These are phyloP conservation scores for Blastobotrys indianensis DNA, from an alignment of 1,139 yeast species.

Conservation along the genomic window DNA sequence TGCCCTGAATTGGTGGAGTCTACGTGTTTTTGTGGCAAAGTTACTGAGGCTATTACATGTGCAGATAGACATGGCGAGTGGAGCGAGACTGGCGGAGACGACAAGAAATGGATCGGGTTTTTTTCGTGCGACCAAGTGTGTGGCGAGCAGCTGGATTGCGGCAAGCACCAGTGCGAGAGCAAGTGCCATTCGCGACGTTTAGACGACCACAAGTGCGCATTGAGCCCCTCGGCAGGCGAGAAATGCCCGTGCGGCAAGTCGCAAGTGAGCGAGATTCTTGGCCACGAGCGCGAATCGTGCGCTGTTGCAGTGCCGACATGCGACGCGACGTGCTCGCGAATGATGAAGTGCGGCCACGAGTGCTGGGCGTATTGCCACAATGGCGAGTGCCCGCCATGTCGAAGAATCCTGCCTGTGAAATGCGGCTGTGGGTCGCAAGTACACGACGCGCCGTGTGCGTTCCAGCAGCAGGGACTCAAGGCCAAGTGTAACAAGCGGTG, in stretches of 20 bases:
- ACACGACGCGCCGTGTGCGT: conserved; percentile 59
- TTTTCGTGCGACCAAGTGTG: conserved; percentile 53
- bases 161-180: conserved; percentile 53
- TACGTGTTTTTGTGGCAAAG: conserved; percentile 71
- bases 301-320: conserved; percentile 76
- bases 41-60: conserved; percentile 18
- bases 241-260: conserved; percentile 77
- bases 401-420: conserved; percentile 37
- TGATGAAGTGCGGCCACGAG: conserved; percentile 61
- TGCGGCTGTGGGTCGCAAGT: conserved; percentile 49
- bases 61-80: conserved; percentile 19
- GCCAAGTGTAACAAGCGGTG: conserved; percentile 76
- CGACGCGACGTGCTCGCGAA: conserved; percentile 55
- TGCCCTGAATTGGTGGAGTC: conserved; percentile 47
- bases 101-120: conserved; percentile 53
- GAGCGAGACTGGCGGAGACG: conserved; percentile 21
- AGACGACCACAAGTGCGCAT: conserved; percentile 49
- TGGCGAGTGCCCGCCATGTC: conserved; percentile 69
- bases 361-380: conserved; percentile 70
- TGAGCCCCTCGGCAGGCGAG: conserved; percentile 51
- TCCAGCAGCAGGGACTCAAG: conserved; percentile 42
- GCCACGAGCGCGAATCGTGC: conserved; percentile 43
- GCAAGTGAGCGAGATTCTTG: conserved; percentile 35
- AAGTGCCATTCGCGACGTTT: conserved; percentile 52
- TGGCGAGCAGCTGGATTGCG: conserved; percentile 55